Evolutionary conservation across 2,329 filamentous ascomycete species (phyloP), one percentile per base, ranked within the genome.

Genomic region (Talaromyces marneffei): DNA sequence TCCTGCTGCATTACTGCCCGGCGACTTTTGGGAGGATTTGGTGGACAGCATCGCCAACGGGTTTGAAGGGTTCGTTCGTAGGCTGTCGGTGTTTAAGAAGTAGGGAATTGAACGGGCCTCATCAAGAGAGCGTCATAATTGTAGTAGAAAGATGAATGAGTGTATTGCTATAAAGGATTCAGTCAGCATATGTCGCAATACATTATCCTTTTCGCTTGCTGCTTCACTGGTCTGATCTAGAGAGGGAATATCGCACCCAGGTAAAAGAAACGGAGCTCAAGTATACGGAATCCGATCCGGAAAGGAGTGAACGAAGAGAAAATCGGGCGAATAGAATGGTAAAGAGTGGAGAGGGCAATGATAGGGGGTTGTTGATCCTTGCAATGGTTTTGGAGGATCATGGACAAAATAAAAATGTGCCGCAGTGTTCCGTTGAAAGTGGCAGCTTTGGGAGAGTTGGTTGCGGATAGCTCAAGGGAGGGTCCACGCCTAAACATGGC

Each of bases 391-490:
- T 55, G 14, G 4, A 27, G 4, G 33, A 20, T 55, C 20, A 25
- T 55, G 12, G 23, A 27, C 18, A 18, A 35, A 52, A 52, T 50
- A n/a, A 35, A 52, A 35, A 7, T 52, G 35, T 57, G 59, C 52
- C 37, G 42, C 27, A 16, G 40, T 44, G 52, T 18, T 40, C 40
- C 42, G 53, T 37, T 35, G 50, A 53, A 25, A 53, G 50, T 53
- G 50, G 50, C 27, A 53, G 27, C 29, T 53, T 23, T 54, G 33
- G 6, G 6, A 25, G 8, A 60, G 23, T 25, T 60, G 59, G 23
- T 25, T 60, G 59, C 44, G 59, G 53, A 44, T 57, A 61, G 33
- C 25, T 48, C 1, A 58, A n/a, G n/a, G 29, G 23, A 48, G 42
- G 50, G 14, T 35, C 48, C 58, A 37, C n/a, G 40, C 18, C 33